Percentiles rank a stretch among this genome's conserved stretches.
These are phyloP conservation scores for Leccinellum albellum DNA, from an alignment of 768 basidiomycete genomes.

Conservation along the genomic window DNA sequence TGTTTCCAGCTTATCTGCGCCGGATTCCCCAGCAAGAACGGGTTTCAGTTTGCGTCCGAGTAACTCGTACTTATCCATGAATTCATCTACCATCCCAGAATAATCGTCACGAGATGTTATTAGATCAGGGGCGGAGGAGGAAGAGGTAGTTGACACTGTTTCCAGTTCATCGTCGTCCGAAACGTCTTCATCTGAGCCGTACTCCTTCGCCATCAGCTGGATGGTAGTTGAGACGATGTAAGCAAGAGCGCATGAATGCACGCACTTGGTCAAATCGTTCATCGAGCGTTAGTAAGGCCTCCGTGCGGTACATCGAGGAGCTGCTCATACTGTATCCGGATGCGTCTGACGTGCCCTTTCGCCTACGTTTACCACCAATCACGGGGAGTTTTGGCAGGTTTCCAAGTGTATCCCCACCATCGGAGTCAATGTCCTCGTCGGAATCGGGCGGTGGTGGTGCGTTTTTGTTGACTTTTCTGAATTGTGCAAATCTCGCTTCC, in stretches of 20 bases:
- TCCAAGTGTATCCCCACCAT: conserved; percentile 78
- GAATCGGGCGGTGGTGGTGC: conserved; percentile 34
- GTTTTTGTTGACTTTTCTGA: conserved; percentile 54
- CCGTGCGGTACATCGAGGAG: conserved; percentile 91
- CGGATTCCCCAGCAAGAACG: conserved; percentile 67
- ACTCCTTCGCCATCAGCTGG: conserved; percentile 76
- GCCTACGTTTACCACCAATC: conserved; percentile 68
- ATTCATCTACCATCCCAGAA: conserved; percentile 87
- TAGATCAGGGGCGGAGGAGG: conserved; percentile 68
- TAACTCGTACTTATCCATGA: conserved; percentile 87
- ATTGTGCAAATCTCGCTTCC: conserved; percentile 78
- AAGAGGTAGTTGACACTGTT: conserved; percentile 37
- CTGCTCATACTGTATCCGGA: conserved; percentile 98
- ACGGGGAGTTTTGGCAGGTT: conserved; percentile 75
- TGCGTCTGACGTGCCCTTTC: conserved; percentile 75
- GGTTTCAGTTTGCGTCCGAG: conserved; percentile 83
- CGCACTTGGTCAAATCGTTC: conserved; percentile 90
- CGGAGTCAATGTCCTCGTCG: conserved; percentile 54
- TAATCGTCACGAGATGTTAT: conserved; percentile 87
- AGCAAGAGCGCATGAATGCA: background rate
- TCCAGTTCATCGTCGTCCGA: conserved; percentile 48
- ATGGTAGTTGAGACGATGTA: background rate
- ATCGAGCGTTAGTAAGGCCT: conserved; percentile 83
- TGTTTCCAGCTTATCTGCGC: conserved; percentile 75
- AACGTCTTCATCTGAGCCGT: conserved; percentile 56